Evolutionary conservation across 805 yeast genomes (phyloP), one percentile per base, ranked within the genome.

Genomic region (Schwanniomyces yamadae): DNA sequence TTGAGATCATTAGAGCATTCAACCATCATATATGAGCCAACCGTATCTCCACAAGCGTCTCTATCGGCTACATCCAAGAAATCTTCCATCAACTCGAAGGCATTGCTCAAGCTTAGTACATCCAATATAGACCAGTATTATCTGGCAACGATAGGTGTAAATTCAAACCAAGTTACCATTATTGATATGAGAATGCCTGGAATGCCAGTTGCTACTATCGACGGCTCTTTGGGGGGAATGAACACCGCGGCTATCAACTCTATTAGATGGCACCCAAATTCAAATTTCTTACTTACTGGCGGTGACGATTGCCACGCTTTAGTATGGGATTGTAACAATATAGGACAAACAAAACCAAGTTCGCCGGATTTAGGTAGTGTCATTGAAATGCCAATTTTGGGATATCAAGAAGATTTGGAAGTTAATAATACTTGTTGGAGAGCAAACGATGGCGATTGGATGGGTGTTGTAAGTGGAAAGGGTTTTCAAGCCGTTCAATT

Each of bases 121-220:
- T 84, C 88, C 20, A 84, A 86, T 23, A 69, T 76, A 23, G 95
- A 93, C 56, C 80, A 84, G 28, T 86, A 91, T 57, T 76, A 86
- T 31, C 65, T 93, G 40, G 96, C 96, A 1, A 80, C 96, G 0
- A 71, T 90, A 40, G 90, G 86, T 5, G 78, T 79, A 27, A 78
- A 82, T 50, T 79, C 87, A 16, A 75, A 75, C 46, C 69, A 72
- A 35, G 77, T 89, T 4, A 66, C 80, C 17, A 69, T 91, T 9
- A 69, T 93, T 37, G 99, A 91, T 58, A 76, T 90, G 68, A 71
- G 99, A 42, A 79, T 82, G 55, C 96, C 97, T 0, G 95, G 96
- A 3, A 57, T 79, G 2, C 96, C 98, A 0, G 71, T 84, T 1
- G 60, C 75, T n/a, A 73, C 76, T 0, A 66, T 91, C 27, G 78